These are phyloP conservation scores for Datisca glomerata DNA, from an alignment of 306 rosid genomes.

Conservation along the genomic window DNA sequence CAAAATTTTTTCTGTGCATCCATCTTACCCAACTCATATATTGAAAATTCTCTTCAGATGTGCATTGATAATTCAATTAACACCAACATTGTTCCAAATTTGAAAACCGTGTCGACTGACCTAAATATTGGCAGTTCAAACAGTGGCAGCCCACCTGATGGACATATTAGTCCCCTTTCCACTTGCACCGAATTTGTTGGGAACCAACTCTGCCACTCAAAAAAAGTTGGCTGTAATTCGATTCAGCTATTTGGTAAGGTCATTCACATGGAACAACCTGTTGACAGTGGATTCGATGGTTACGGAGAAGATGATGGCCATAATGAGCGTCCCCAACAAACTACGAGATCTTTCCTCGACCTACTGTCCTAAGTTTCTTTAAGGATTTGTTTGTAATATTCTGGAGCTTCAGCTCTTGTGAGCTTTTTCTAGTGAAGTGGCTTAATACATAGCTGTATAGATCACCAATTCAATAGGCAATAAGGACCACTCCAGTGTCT, in stretches of 20 bases:
- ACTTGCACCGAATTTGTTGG: constrained; percentile 29
- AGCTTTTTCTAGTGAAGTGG: too few species aligned
- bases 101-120: constrained; percentile 35
- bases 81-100: constrained; percentile 19
- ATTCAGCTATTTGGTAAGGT: constrained; percentile 58
- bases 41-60: constrained; percentile 14
- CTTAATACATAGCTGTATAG: too few species aligned
- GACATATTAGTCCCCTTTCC: constrained; percentile 47
- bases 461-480: too few species aligned
- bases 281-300: constrained; percentile 23
- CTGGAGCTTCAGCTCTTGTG: too few species aligned
- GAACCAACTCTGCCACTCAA: constrained; percentile 22
- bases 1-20: constrained; percentile 40
- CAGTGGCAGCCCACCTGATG: constrained; percentile 45
- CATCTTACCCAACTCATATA: constrained; percentile 20
- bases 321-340: constrained; percentile 15
- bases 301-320: constrained; percentile 22
- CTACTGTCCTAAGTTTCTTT: too few species aligned
- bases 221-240: constrained; percentile 25
- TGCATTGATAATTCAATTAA: constrained; percentile 29
- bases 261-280: constrained; percentile 30
- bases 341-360: constrained; percentile 28
- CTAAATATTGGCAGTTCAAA: constrained; percentile 43
- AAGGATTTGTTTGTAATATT: too few species aligned
- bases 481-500: too few species aligned